phyloP scores from a whole-genome alignment of 768 basidiomycete genomes.

The Mycena galopus region DNA sequence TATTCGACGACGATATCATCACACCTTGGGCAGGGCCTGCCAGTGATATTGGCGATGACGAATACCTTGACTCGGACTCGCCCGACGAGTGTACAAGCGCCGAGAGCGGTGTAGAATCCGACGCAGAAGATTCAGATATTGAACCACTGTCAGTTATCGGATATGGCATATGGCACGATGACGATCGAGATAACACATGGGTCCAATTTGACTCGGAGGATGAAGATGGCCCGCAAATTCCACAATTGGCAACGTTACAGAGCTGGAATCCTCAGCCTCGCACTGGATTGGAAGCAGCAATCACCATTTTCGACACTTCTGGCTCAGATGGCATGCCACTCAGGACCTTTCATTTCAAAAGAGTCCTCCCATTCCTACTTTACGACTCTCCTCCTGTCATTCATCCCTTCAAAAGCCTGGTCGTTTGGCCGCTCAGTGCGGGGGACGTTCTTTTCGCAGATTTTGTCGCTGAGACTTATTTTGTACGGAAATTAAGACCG shows the following conservation, averaged over 20 bases:
- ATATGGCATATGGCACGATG: conserved; percentile 14
- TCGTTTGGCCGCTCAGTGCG: conserved; percentile 46
- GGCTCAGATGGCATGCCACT: conserved; percentile 7
- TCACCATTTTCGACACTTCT: conserved; percentile 32
- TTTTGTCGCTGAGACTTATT: conserved; percentile 42
- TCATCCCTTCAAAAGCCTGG: conserved; percentile 42
- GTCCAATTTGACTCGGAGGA: too few relatives aligned
- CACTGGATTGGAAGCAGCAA: conserved; percentile 14
- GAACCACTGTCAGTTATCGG: conserved; percentile 24
- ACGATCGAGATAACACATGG: conserved; percentile 21
- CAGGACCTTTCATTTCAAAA: conserved; percentile 35
- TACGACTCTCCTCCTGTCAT: conserved; percentile 45
- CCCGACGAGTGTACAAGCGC: too few relatives aligned
- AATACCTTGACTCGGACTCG: too few relatives aligned
- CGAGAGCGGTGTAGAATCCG: too few relatives aligned
- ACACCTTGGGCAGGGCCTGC: conserved; percentile 33
- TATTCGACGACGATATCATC: conserved; percentile 30
- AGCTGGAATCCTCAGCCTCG: conserved; percentile 5
- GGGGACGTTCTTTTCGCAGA: conserved; percentile 46
- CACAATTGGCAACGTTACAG: conserved; percentile 16
- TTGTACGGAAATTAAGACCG: conserved; percentile 41
- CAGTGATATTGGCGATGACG: conserved; percentile 14
- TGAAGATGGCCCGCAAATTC: too few relatives aligned
- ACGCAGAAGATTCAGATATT: conserved; percentile 15
- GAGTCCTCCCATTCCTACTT: conserved; percentile 36